A percentile compares a stretch with the other conserved stretches of the same genome.
These are phyloP conservation scores for Phytophthora kernoviae DNA, from an alignment of 352 stramenopile species.

Conservation along the genomic window DNA sequence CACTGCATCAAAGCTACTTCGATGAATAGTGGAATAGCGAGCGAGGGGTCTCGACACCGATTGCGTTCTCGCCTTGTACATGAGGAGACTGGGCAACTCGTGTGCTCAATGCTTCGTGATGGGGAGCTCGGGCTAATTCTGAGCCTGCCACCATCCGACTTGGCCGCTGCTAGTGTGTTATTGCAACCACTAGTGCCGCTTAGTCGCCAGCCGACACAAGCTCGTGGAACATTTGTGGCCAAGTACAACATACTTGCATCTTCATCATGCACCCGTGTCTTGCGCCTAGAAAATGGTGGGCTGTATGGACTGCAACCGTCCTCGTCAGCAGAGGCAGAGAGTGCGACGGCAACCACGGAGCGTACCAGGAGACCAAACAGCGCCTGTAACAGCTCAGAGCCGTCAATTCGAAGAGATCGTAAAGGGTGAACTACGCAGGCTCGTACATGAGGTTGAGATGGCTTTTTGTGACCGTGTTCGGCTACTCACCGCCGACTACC, in stretches of 20 bases:
- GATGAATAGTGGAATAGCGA: neutral
- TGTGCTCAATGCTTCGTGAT: conserved; percentile 50
- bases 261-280: conserved; percentile 47
- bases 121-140: conserved; percentile 62
- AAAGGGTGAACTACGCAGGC: conserved; percentile 43
- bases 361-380: conserved; percentile 20
- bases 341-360: neutral
- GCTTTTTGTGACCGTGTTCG: conserved; percentile 47
- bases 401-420: conserved; percentile 53
- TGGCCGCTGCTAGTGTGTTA: conserved; percentile 51
- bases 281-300: conserved; percentile 29
- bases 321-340: conserved; percentile 8
- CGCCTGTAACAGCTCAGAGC: conserved; percentile 21
- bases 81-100: conserved; percentile 48
- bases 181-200: conserved; percentile 49
- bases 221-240: conserved; percentile 50
- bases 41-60: conserved; percentile 11
- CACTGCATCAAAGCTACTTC: conserved; percentile 44
- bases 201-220: conserved; percentile 34
- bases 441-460: conserved; percentile 54
- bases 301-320: conserved; percentile 41
- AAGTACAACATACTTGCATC: conserved; percentile 57
- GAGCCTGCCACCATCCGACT: conserved; percentile 45
- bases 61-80: conserved; percentile 24
- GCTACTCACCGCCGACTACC: conserved; percentile 60